Base-by-base conservation (phyloP, 495 filamentous ascomycete species). In the Penicillium fimorum region DNA sequence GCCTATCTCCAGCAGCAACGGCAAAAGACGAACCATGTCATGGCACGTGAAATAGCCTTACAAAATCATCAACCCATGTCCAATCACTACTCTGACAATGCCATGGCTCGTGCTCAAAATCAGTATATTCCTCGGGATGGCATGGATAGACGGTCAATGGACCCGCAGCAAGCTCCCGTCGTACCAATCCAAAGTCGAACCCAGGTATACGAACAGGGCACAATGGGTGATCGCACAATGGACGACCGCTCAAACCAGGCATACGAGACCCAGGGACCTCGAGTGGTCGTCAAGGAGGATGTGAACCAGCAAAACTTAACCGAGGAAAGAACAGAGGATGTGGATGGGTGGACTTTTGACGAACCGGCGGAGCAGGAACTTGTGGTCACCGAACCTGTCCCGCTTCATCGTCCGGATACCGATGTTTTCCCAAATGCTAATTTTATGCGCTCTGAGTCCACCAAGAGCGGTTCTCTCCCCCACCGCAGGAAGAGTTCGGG, bases 301-400 rank as follows among this genome's bases (percentile, higher is more conserved):
- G 13, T 55, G 30, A 62, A 68, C 17, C 50, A 54, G 22, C 67
- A 70, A 48, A 65, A 66, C n/a, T 44, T 41, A 17, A 44, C 54
- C 3, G 66, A 84, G 24, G 77, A 80, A n/a, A 47, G 50, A 47
- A 58, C 65, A 0, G 70, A 76, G 20, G 88, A 94, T 57, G 67
- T 79, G 5, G 92, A 96, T 70, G 87, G 81, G 11, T 98, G 94
- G 94, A 90, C 94, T 67, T 98, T 98, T 65, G 89, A 91, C 56
- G 93, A 97, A 51, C 77, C 75, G 4, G 43, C 58, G 4, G 70
- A 70, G 12, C 66, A 70, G 18, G 73, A 69, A 54, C 50, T 69
- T 1, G 72, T 84, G 25, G 65, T 20, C n/a, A 47, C 78, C 44
- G 81, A 77, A 58, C 70, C 69, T 56, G 82, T 79, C 42, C 82